A percentile compares a stretch with the other conserved stretches of the same genome.
Conservation (phyloP, 2,329 filamentous ascomycete species). For the Venturia aucupariae region DNA sequence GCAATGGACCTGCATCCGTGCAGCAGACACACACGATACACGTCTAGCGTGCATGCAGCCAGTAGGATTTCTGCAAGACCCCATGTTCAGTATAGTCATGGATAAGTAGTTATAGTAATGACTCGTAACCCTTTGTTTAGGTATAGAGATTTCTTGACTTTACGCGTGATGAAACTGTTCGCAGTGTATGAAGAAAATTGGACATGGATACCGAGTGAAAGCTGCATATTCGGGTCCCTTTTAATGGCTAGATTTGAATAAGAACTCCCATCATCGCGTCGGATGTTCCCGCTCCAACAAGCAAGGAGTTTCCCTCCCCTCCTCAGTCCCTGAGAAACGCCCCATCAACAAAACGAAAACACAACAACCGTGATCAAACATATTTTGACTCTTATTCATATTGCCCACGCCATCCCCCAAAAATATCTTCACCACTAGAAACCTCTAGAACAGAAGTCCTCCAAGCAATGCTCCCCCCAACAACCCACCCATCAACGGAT, state of each 20-base stretch:
- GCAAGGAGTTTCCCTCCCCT: not conserved
- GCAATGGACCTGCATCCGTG: not conserved
- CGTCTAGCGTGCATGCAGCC: not conserved
- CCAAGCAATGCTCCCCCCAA: slow-evolving; percentile 40
- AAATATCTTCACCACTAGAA: not conserved
- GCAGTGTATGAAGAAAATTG: no score
- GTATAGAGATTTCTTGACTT: no score
- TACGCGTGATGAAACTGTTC: no score
- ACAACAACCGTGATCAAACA: not conserved
- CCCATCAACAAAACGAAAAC: not conserved
- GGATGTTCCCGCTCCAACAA: not conserved
- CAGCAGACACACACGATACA: not conserved
- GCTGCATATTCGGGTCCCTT: no score
- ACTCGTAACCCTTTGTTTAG: no score
- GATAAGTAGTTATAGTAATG: no score
- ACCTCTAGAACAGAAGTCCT: slow-evolving; percentile 25
- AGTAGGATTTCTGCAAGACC: no score
- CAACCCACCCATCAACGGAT: slow-evolving; percentile 39
- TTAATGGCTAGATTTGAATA: no score
- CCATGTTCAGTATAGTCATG: no score
- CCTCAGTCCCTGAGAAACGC: not conserved
- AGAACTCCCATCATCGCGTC: not conserved
- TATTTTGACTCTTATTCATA: no score
- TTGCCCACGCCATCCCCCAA: no score
- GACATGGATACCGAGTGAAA: no score